Evolutionary conservation across 768 basidiomycete genomes (phyloP).

Genomic region (Kwoniella pini): DNA sequence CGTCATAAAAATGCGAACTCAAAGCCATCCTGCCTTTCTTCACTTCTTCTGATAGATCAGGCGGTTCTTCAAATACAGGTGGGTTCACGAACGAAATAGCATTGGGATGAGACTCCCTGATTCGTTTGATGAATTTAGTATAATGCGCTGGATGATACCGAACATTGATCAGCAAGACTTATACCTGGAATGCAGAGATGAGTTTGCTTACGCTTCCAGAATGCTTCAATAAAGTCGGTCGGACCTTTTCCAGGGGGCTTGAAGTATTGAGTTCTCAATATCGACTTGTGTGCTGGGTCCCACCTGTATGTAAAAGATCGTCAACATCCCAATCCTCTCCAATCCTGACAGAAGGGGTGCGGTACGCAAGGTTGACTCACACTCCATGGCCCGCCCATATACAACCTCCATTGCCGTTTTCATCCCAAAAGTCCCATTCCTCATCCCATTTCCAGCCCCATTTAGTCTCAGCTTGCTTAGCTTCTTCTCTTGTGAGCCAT

Average conservation of each 20-base stretch:
- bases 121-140: conserved; percentile 50
- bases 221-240: conserved; percentile 73
- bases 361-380: conserved; percentile 25
- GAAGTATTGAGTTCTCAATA: conserved; percentile 79
- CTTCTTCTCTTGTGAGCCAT: conserved; percentile 67
- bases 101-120: conserved; percentile 67
- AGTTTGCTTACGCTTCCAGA: conserved; percentile 63
- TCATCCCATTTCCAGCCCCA: conserved; percentile 83
- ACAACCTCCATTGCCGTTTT: conserved; percentile 68
- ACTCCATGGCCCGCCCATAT: conserved; percentile 50
- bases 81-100: conserved; percentile 89
- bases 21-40: conserved; percentile 70
- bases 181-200: too few relatives aligned
- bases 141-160: conserved; percentile 45
- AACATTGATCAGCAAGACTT: too few relatives aligned
- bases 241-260: conserved; percentile 53
- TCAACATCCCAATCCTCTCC: background rate
- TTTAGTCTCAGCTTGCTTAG: conserved; percentile 55
- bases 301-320: conserved; percentile 58
- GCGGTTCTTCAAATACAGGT: conserved; percentile 83
- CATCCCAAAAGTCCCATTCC: conserved; percentile 52
- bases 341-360: too few relatives aligned
- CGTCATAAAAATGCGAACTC: conserved; percentile 91
- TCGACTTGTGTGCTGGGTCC: conserved; percentile 68
- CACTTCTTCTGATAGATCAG: conserved; percentile 62